Base-by-base conservation (phyloP, 1,139 yeast species). In the Saccharomycopsis hybrid region DNA sequence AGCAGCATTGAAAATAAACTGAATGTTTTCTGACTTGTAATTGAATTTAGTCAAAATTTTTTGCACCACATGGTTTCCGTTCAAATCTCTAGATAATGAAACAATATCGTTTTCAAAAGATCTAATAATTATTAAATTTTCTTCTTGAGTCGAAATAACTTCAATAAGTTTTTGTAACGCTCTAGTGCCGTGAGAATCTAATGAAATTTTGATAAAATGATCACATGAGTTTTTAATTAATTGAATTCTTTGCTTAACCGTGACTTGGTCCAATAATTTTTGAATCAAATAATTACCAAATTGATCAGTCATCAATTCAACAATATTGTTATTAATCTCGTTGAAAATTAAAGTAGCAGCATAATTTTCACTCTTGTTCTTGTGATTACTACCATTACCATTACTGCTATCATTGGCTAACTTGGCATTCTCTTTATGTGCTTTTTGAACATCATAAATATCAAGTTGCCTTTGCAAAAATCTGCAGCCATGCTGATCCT, bases 251-350 rank as follows among this genome's bases (percentile, higher is more conserved):
- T 89, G 96, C 54, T 76, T 81, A 24, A 73, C 71, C 28, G 78
- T 72, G 35, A 89, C 83, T 58, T 80, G 77, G 62, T 92, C 95
- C 57, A 90, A 74, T 57, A 92, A 72, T 65, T 90, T 92, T 66
- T 92, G 98, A 57, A 95, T 80, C 60, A 92, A 72, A 63, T 92
- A 92, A 63, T 92, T 92, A n/a, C 98, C 98, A 71, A 92, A 92
- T 1, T 97, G 97, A 65, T 92, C 97, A 46, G 87, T 78, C 95
- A 92, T 90, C 56, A 92, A 72, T 63, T 89, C 96, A 43, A 87
- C 79, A 52, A 86, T 78, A 60, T 82, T 85, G 51, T 77, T 71
- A 58, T 79, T 79, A 41, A 88, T 81, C 62, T 86, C 94, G 55
- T 78, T 78, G 66, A 87, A 87, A 30, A 87, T 83, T 66, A 81